Conservation (phyloP, 176 grass and related monocot genomes). For the Guadua angustifolia region DNA sequence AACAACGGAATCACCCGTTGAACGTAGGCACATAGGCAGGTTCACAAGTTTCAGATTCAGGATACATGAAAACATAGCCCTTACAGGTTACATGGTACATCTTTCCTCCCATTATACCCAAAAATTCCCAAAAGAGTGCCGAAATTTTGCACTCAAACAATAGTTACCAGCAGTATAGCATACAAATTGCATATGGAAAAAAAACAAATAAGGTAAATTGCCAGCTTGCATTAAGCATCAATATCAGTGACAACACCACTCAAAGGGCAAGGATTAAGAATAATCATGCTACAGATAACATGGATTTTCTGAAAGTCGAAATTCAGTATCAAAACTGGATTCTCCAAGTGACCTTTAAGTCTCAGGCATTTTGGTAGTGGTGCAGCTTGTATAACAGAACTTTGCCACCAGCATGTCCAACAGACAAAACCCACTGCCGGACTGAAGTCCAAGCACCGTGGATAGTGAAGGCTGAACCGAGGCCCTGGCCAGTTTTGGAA, state of each 20-base stretch:
- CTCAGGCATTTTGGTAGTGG: constrained; percentile 72
- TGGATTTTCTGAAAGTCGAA: not conserved
- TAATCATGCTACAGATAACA: constrained; percentile 8
- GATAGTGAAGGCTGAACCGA: constrained; percentile 55
- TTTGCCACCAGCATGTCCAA: constrained; percentile 68
- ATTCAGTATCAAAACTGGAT: constrained; percentile 30
- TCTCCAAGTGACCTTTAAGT: not conserved
- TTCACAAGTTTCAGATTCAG: not conserved
- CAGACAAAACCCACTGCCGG: constrained; percentile 72
- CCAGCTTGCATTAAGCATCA: not conserved
- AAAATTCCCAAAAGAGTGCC: not conserved
- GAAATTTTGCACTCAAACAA: not conserved
- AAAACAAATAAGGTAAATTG: not conserved
- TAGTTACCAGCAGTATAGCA: not conserved
- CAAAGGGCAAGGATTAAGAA: not conserved
- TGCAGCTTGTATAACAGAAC: constrained; percentile 86
- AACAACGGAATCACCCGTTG: not conserved
- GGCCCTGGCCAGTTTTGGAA: constrained; percentile 84
- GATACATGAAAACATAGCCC: not conserved
- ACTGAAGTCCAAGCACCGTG: constrained; percentile 80
- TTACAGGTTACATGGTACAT: not conserved
- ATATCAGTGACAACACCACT: not conserved
- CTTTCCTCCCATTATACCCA: constrained; percentile 11
- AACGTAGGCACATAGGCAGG: not conserved
- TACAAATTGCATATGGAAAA: not conserved